Base-by-base conservation (phyloP, 2,329 filamentous ascomycete species). In the Trichophyton simii region DNA sequence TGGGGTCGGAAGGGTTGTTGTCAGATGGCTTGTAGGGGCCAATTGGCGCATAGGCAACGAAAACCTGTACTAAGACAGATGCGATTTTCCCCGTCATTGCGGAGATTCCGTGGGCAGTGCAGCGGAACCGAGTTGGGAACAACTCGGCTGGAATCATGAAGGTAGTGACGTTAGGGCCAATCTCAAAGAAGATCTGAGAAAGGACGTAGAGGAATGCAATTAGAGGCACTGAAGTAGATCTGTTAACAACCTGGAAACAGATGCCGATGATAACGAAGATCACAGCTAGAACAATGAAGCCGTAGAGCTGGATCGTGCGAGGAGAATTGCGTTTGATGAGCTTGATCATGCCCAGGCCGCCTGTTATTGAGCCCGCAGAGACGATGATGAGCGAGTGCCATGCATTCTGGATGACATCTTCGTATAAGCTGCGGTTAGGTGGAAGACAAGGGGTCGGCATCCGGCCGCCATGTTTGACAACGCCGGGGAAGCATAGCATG, bases 81-180 rank as follows among this genome's bases (percentile, higher is more conserved):
- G 81, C 81, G 63, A 82, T 75, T 75, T 83, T 82, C 65, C 80
- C 80, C 0, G 76, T 73, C 60, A 80, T 80, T 42, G 81, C 81
- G 0, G 79, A 82, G 70, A 83, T 81, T 64, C 80, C 81, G 75
- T 83, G 80, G 7, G 79, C 82, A 3, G 80, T 82, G 3, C 80
- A 82, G 41, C 81, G 75, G 72, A 82, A 82, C 22, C 80, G 77
- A 0, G 81, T 82, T 1, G 80, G 80, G 74, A 82, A 83, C 60
- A 80, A 77, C 66, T 83, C 81, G 57, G 79, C 80, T 3, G 81
- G 80, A 0, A 83, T 78, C 28, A 60, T 25, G 3, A 42, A 60
- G 22, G 58, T 60, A 7, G 44, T 60, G 42, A 42, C 20, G 13
- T 60, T 46, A 11, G 58, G 58, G 3, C 58, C 58, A 3, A 60